Conservation (phyloP, 805 yeast species). For the Hanseniaspora valbyensis region DNA sequence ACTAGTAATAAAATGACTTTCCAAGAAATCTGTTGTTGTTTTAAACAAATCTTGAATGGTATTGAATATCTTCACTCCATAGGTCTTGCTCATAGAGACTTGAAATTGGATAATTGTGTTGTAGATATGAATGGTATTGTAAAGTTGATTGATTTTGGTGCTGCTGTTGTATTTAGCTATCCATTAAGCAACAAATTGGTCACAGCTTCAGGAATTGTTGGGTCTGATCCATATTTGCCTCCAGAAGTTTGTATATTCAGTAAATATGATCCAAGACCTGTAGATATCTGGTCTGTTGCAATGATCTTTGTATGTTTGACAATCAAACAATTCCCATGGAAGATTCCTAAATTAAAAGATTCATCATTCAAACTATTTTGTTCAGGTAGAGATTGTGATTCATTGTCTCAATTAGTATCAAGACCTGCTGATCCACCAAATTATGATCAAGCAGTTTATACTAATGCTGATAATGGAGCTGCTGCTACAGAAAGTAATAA, state of each 20-base stretch:
- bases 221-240: slow-evolving; percentile 81
- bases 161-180: slow-evolving; percentile 81
- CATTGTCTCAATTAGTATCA: slow-evolving; percentile 52
- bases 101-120: slow-evolving; percentile 88
- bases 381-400: slow-evolving; percentile 55
- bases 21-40: slow-evolving; percentile 76
- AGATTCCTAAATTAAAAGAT: slow-evolving; percentile 73
- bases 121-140: slow-evolving; percentile 73
- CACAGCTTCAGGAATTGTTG: slow-evolving; percentile 75
- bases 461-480: background rate
- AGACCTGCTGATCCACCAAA: slow-evolving; percentile 41
- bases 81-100: slow-evolving; percentile 85
- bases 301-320: slow-evolving; percentile 88
- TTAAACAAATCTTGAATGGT: slow-evolving; percentile 74
- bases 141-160: slow-evolving; percentile 84
- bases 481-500: slow-evolving; percentile 23
- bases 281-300: slow-evolving; percentile 88
- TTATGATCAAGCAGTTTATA: slow-evolving; percentile 22
- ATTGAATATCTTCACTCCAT: slow-evolving; percentile 67
- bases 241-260: slow-evolving; percentile 81
- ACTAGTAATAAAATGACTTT: slow-evolving; percentile 82
- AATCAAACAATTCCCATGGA: slow-evolving; percentile 88
- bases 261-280: slow-evolving; percentile 84
- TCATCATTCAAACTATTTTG: slow-evolving; percentile 75
- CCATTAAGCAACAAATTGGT: slow-evolving; percentile 66